These are phyloP conservation scores for Solanum ahanhuiri DNA, from an alignment of 257 asterid genomes.

Conservation along the genomic window DNA sequence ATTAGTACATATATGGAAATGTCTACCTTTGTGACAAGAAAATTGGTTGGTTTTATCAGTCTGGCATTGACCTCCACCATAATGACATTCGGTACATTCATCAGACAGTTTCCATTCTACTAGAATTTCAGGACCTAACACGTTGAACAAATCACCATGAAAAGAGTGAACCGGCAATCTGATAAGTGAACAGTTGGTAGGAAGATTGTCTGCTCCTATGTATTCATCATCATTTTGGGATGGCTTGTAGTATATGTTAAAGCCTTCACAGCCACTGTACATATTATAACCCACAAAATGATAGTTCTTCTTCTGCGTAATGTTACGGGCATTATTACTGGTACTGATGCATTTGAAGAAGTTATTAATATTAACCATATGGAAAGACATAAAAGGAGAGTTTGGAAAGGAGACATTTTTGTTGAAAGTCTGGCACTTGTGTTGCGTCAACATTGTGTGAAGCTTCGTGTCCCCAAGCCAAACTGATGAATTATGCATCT, in stretches of 20 bases:
- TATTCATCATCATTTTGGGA: neutral
- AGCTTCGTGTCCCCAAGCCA: neutral
- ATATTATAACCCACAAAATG: neutral
- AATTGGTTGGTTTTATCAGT: neutral
- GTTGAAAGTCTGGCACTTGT: neutral
- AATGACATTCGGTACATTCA: neutral
- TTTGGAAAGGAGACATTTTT: neutral
- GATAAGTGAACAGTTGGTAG: neutral
- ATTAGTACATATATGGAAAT: neutral
- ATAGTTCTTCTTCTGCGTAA: neutral
- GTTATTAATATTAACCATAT: rapidly evolving
- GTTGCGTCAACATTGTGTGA: neutral
- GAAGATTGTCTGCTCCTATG: neutral
- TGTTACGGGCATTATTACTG: neutral
- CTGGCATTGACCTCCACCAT: neutral
- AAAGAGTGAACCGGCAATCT: neutral
- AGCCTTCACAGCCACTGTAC: neutral
- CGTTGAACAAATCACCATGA: neutral
- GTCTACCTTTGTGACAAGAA: neutral
- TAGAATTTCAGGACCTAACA: neutral
- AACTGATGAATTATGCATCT: neutral
- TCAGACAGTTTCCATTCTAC: neutral
- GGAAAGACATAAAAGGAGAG: neutral
- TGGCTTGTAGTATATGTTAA: neutral
- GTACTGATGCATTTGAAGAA: neutral